Base-by-base conservation (phyloP, 2,329 filamentous ascomycete genomes). In the Cucurbitaria berberidis region DNA sequence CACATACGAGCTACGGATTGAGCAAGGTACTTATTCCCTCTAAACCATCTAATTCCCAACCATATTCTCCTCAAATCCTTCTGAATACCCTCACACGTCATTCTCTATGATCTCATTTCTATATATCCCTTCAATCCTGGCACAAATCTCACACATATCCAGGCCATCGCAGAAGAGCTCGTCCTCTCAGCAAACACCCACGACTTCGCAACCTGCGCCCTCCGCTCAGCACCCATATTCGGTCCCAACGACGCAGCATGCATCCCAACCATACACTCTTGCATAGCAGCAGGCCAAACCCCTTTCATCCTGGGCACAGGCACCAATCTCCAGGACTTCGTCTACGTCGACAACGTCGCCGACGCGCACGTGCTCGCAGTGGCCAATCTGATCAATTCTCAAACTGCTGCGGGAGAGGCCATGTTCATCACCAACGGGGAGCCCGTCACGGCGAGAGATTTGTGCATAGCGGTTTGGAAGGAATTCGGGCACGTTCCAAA, bases 381-480 rank as follows among this genome's bases (percentile, higher is more conserved):
- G 4, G 82, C 83, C 57, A 88, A 88, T 51, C 85, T 96, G 36
- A 82, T 95, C 41, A 80, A 81, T 48, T 87, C 85, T 1, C 76
- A 62, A 21, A 76, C 80, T 48, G 86, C 84, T 18, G 80, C 82
- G 0, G 95, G 93, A 53, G 88, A 97, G 74, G 87, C 87, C 45
- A 93, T 98, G 79, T 87, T 96, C 77, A 85, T 98, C 69, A 95
- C 91, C 52, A 98, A 98, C 74, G 90, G 92, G 76, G 81, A 86
- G 63, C 93, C 93, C 5, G 82, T 96, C 18, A 93, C 93, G 74
- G 96, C 96, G 76, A 96, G 95, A 86, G 91, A 96, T 75, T 89
- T 96, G 71, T 86, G 89, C 53, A 84, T 90, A 35, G 86, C 87
- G 34, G 82, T 96, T 41, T 98, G 91, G 91, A 81, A 79, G 8